phyloP scores from a whole-genome alignment of 208 protist species.

The Wallacemonas sp. region DNA sequence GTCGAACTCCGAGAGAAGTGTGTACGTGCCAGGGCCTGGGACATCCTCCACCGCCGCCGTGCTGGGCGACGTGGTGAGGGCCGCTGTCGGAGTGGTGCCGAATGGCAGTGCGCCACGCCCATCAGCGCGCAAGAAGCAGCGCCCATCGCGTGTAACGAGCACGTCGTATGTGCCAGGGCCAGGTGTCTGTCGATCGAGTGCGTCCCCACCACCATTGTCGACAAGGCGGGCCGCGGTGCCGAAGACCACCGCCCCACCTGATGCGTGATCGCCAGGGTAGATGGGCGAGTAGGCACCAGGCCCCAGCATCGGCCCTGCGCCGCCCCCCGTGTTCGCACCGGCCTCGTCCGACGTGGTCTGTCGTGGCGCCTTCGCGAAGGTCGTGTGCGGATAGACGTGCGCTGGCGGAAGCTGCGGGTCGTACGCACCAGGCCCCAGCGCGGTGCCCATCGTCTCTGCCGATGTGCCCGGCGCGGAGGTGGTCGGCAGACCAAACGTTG shows the following conservation, averaged over 20 bases:
- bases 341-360: no score
- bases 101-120: constrained; percentile 1
- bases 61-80: neutral
- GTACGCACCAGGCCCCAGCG: constrained; percentile 56
- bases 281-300: constrained; percentile 32
- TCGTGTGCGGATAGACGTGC: constrained; percentile 22
- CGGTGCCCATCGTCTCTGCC: neutral
- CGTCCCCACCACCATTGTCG: neutral
- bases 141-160: constrained; percentile 16
- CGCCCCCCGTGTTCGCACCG: neutral
- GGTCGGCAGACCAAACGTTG: constrained; percentile 35
- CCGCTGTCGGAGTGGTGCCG: constrained; percentile 20
- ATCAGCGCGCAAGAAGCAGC: constrained; percentile 4
- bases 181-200: constrained; percentile 10
- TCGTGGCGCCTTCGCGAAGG: constrained; percentile 34
- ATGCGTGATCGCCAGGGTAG: neutral
- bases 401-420: constrained; percentile 17
- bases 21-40: constrained; percentile 58
- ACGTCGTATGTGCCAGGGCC: constrained; percentile 56
- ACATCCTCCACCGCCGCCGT: constrained; percentile 18
- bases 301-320: constrained; percentile 14
- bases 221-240: constrained; percentile 17
- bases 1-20: constrained; percentile 5
- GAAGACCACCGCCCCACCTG: constrained; percentile 7
- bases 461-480: constrained; percentile 1